Percentiles rank a stretch among this genome's conserved stretches.
These are phyloP conservation scores for Cyclostephanos invisitatus DNA, from an alignment of 108 stramenopile species.

Conservation along the genomic window DNA sequence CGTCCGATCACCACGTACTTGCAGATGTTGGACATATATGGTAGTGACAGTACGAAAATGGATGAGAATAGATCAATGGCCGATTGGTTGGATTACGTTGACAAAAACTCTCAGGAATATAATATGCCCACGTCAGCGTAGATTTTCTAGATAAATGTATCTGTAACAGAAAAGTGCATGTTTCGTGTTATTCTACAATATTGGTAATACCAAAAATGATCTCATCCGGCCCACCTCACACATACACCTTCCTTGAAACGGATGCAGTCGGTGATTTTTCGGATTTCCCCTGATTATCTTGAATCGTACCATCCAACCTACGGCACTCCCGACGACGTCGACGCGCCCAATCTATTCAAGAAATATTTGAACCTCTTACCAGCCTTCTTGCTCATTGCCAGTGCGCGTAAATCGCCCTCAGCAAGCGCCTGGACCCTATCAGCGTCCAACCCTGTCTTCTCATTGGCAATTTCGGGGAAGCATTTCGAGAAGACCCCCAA, in stretches of 20 bases:
- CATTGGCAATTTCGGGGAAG: slow-evolving; percentile 32
- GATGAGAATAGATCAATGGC: slow-evolving; percentile 10
- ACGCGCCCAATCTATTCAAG: slow-evolving; percentile 3
- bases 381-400: slow-evolving; percentile 46
- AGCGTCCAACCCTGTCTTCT: slow-evolving; percentile 40
- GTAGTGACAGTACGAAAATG: slow-evolving; percentile 1
- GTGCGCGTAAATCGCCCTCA: slow-evolving; percentile 29
- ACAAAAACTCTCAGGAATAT: slow-evolving; percentile 6
- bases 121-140: slow-evolving; percentile 15
- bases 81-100: slow-evolving; percentile 50
- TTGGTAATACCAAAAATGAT: neutral
- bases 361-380: slow-evolving; percentile 23
- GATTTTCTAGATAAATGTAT: too few species aligned
- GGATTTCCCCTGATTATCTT: too few species aligned
- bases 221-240: neutral
- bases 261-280: too few species aligned
- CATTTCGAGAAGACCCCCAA: slow-evolving; percentile 28
- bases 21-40: slow-evolving; percentile 44
- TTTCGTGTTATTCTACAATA: slow-evolving; percentile 3
- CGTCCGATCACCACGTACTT: slow-evolving; percentile 28
- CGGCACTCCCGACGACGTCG: neutral
- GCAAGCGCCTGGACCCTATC: slow-evolving; percentile 38
- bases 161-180: too few species aligned
- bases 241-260: slow-evolving; percentile 14
- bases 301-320: neutral